A percentile compares a stretch with the other conserved stretches of the same genome.
Conservation (phyloP, 2,329 filamentous ascomycete genomes). For the Capronia coronata region DNA sequence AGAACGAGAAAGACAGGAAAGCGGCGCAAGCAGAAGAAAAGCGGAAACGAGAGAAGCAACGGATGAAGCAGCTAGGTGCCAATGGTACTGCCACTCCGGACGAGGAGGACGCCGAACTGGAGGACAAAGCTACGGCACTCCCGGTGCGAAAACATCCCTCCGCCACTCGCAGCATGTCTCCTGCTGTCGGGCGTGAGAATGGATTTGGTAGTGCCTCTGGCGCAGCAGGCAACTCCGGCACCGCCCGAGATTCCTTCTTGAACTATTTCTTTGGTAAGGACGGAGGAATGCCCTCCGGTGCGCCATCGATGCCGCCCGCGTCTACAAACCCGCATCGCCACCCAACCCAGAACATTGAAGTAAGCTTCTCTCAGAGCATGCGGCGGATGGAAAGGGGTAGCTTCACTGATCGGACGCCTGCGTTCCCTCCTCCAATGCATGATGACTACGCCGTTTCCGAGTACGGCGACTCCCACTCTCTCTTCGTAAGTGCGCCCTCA, state of each 20-base stretch:
- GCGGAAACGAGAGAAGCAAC: constrained; percentile 73
- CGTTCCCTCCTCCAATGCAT: constrained; percentile 41
- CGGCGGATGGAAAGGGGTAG: constrained; percentile 52
- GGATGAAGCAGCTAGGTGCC: constrained; percentile 72
- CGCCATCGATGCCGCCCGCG: constrained; percentile 38
- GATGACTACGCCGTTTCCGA: constrained; percentile 38
- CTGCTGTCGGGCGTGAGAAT: constrained; percentile 63
- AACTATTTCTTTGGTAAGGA: constrained; percentile 99
- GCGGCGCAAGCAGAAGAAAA: constrained; percentile 72
- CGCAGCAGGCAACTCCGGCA: constrained; percentile 52
- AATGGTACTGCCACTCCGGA: constrained; percentile 67
- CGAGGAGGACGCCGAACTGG: constrained; percentile 59
- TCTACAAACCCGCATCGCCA: constrained; percentile 51
- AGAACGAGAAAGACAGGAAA: constrained; percentile 89
- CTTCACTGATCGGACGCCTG: constrained; percentile 32
- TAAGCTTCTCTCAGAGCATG: constrained; percentile 76
- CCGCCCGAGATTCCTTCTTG: constrained; percentile 80
- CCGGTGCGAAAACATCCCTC: constrained; percentile 57
- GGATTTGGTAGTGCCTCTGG: constrained; percentile 56
- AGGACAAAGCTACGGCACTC: constrained; percentile 48
- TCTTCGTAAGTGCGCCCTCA: constrained; percentile 43
- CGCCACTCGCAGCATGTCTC: constrained; percentile 71
- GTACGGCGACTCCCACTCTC: constrained; percentile 40
- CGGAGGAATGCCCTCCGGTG: constrained; percentile 50
- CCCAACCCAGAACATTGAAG: constrained; percentile 70